Conservation (phyloP, 2,329 filamentous ascomycete species). For the Tolypocladium ophioglossoides region DNA sequence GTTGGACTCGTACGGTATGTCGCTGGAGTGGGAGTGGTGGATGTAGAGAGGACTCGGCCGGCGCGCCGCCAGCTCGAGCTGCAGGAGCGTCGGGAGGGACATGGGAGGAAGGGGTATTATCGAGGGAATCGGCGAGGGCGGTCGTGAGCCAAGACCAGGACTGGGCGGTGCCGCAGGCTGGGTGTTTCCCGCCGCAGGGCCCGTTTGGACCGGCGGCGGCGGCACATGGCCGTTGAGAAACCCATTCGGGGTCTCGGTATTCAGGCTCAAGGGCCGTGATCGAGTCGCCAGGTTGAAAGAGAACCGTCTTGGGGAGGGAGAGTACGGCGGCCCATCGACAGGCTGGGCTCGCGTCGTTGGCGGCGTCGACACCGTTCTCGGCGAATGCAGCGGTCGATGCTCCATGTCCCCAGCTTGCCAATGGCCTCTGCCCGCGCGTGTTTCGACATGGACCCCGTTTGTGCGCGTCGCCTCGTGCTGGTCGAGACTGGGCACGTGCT, state of each 20-base stretch:
- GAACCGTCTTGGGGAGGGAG: slow-evolving; percentile 32
- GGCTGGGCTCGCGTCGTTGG: slow-evolving; percentile 33
- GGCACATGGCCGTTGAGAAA: slow-evolving; percentile 1
- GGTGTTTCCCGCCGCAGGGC: slow-evolving; percentile 11
- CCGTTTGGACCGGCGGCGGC: slow-evolving; percentile 13
- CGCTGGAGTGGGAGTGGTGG: slow-evolving; percentile 43
- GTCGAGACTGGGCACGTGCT: slow-evolving; percentile 11
- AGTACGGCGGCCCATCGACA: slow-evolving; percentile 11
- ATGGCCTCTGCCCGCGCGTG: slow-evolving; percentile 3
- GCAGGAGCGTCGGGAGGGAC: slow-evolving; percentile 54
- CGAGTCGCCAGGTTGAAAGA: slow-evolving; percentile 36
- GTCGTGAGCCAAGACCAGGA: slow-evolving; percentile 15
- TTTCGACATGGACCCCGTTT: slow-evolving; percentile 15
- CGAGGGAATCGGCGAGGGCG: slow-evolving; percentile 39
- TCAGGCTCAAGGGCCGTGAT: slow-evolving; percentile 35
- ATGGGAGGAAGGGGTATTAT: slow-evolving; percentile 54
- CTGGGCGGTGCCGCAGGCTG: slow-evolving; percentile 7
- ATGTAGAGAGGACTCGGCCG: slow-evolving; percentile 57
- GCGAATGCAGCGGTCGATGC: slow-evolving; percentile 22
- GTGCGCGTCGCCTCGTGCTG: slow-evolving; percentile 2
- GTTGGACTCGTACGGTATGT: slow-evolving; percentile 79
- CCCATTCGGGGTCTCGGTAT: slow-evolving; percentile 15
- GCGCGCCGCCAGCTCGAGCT: slow-evolving; percentile 52
- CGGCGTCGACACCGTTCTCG: slow-evolving; percentile 41
- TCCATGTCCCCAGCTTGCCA: slow-evolving; percentile 11